These are phyloP conservation scores for Monosporascus sp. DNA, from an alignment of 2,329 filamentous ascomycete genomes.

Conservation along the genomic window DNA sequence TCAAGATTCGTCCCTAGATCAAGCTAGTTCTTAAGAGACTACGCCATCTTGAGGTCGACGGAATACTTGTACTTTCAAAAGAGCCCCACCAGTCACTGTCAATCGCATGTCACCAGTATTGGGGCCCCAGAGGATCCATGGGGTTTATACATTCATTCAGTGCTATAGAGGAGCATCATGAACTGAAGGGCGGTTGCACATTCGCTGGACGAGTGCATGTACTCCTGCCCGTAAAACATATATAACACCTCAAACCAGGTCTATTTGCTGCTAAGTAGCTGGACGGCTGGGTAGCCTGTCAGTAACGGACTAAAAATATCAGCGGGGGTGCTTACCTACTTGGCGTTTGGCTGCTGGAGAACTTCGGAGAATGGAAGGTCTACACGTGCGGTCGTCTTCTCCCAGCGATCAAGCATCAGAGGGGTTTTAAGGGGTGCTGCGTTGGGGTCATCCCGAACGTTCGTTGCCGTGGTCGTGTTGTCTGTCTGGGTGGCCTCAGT, in stretches of 20 bases:
- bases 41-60: slow-evolving; percentile 15
- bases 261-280: slow-evolving; percentile 7
- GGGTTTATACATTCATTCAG: slow-evolving; percentile 8
- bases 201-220: slow-evolving; percentile 4
- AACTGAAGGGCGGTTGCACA: slow-evolving; percentile 7
- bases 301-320: slow-evolving; percentile 5
- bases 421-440: not conserved
- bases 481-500: not conserved
- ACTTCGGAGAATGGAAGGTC: slow-evolving; percentile 21
- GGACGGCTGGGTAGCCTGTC: slow-evolving; percentile 7
- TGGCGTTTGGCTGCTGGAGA: slow-evolving; percentile 16
- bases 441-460: not conserved
- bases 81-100: slow-evolving; percentile 3
- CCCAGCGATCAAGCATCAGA: slow-evolving; percentile 23
- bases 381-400: slow-evolving; percentile 16
- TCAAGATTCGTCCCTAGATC: slow-evolving; percentile 11
- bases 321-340: slow-evolving; percentile 10
- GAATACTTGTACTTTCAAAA: slow-evolving; percentile 8
- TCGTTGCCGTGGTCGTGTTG: not conserved
- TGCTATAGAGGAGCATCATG: slow-evolving; percentile 11
- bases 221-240: slow-evolving; percentile 12
- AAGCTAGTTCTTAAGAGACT: slow-evolving; percentile 15
- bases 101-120: slow-evolving; percentile 11
- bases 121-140: slow-evolving; percentile 1
- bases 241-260: slow-evolving; percentile 9